phyloP scores from a whole-genome alignment of 192 early-diverging fungal species.

The Coemansia erecta region DNA sequence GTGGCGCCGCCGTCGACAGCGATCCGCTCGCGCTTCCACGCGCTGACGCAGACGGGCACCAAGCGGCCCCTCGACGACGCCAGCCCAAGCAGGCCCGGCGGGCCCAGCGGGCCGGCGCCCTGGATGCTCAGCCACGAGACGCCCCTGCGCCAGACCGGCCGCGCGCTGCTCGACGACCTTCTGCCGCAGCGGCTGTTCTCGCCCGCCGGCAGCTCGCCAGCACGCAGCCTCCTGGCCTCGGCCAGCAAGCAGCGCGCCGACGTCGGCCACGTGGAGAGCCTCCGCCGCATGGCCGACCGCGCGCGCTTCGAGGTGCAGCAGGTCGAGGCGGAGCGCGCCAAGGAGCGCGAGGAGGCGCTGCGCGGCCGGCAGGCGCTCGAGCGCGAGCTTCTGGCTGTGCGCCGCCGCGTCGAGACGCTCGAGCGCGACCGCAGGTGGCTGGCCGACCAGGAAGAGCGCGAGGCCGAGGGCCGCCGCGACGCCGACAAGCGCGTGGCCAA shows the following conservation, averaged over 20 bases:
- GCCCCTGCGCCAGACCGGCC: slow-evolving; percentile 7
- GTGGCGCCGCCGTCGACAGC: slow-evolving; percentile 34
- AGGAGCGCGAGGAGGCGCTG: slow-evolving; percentile 32
- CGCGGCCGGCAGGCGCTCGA: slow-evolving; percentile 28
- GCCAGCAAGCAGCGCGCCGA: slow-evolving; percentile 12
- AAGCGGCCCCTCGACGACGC: slow-evolving; percentile 31
- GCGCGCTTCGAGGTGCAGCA: slow-evolving; percentile 42
- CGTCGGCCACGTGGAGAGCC: slow-evolving; percentile 12
- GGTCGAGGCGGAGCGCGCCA: slow-evolving; percentile 31
- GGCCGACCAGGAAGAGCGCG: slow-evolving; percentile 55
- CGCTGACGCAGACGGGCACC: slow-evolving; percentile 24
- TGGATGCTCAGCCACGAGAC: slow-evolving; percentile 26
- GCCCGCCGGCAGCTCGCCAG: slow-evolving; percentile 12
- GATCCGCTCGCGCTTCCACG: slow-evolving; percentile 40
- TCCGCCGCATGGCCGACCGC: slow-evolving; percentile 20
- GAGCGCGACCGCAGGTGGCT: slow-evolving; percentile 62
- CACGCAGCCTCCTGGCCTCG: slow-evolving; percentile 28
- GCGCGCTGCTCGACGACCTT: slow-evolving; percentile 14
- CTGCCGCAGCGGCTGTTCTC: not conserved
- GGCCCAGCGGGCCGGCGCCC: not conserved
- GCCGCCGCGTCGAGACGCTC: slow-evolving; percentile 53
- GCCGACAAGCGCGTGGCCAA: slow-evolving; percentile 53
- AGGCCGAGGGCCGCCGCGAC: slow-evolving; percentile 44
- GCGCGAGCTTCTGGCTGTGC: slow-evolving; percentile 29
- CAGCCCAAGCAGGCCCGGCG: slow-evolving; percentile 14